Evolutionary conservation across 176 grass and related monocot genomes (phyloP), one percentile per base, ranked within the genome.

Genomic region (Triticum monococcum): DNA sequence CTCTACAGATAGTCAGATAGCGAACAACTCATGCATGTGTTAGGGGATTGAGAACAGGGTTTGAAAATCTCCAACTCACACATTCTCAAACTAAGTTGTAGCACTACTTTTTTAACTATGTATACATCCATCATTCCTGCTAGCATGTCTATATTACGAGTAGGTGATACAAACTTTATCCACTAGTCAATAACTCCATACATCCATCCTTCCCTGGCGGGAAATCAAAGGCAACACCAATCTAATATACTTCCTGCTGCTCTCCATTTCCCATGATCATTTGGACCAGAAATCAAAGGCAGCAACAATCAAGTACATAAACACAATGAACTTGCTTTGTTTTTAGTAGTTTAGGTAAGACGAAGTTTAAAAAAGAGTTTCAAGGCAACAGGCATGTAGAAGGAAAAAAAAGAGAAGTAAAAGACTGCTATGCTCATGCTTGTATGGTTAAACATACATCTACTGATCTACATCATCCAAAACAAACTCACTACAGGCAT

Each of bases 301-400:
- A 50, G 25, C 37, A 84, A 12, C n/a, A 64, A 64, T 33, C 61
- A 20, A 68, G 14, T 32, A 4, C 8, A 25, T 12, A 32, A 77
- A 32, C 18, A 67, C 18, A 68, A 81, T 14, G 22, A 82, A 52
- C 79, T 82, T 82, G 17, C 22, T 70, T 56, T 56, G 30, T 46
- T 66, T 76, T 77, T 25, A 33, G 30, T 38, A 77, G 66, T 68
- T 43, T 79, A 13, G 64, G 22, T 12, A 70, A 61, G 35, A 68
- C 25, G 2, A 78, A 75, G 80, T 81, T 43, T 25, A 76, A 26
- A 33, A 57, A 81, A 11, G 4, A 7, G 46, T 31, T 38, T 35
- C 41, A 77, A 77, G 22, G 20, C 8, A 77, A 85, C 59, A 67
- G 18, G 7, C 61, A 65, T 84, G 45, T 48, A 56, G 28, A 78